phyloP scores from a whole-genome alignment of 768 basidiomycete genomes.

The Crepidotus variabilis region DNA sequence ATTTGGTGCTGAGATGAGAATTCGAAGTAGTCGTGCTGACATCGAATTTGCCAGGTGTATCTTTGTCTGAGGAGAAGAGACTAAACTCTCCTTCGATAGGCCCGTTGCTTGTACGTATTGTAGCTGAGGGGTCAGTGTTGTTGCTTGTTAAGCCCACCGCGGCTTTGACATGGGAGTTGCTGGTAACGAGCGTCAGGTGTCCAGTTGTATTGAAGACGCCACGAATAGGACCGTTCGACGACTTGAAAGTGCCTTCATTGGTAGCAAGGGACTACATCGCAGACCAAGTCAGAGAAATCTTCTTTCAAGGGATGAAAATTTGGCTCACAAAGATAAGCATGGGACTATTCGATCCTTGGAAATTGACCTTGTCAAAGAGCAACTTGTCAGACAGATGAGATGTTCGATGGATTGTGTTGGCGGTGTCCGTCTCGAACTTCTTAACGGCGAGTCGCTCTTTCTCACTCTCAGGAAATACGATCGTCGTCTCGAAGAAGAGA shows the following conservation, averaged over 20 bases:
- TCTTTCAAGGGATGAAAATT: background rate
- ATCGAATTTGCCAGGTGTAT: conserved; percentile 28
- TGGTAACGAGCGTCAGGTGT: conserved; percentile 32
- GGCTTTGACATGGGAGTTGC: conserved; percentile 37
- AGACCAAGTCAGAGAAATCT: background rate
- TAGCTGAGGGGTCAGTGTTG: conserved; percentile 22
- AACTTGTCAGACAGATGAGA: conserved; percentile 28
- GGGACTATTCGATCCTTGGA: conserved; percentile 31
- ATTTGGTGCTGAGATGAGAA: conserved; percentile 22
- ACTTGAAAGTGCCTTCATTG: conserved; percentile 12
- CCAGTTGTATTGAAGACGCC: conserved; percentile 37
- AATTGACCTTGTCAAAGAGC: conserved; percentile 31
- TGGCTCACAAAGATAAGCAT: conserved; percentile 31
- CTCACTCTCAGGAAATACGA: background rate
- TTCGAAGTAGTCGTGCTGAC: conserved; percentile 30
- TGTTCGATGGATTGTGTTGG: conserved; percentile 34
- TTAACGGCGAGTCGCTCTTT: conserved; percentile 24
- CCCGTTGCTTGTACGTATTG: conserved; percentile 36
- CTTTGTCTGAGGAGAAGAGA: conserved; percentile 23
- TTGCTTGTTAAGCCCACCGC: conserved; percentile 33
- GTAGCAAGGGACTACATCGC: background rate
- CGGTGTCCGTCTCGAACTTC: conserved; percentile 37
- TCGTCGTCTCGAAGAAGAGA: background rate
- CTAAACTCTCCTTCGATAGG: conserved; percentile 25
- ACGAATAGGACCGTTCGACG: conserved; percentile 33